Evolutionary conservation across 176 grass and related monocot species (phyloP).

Genomic region (Rhynchospora breviuscula): DNA sequence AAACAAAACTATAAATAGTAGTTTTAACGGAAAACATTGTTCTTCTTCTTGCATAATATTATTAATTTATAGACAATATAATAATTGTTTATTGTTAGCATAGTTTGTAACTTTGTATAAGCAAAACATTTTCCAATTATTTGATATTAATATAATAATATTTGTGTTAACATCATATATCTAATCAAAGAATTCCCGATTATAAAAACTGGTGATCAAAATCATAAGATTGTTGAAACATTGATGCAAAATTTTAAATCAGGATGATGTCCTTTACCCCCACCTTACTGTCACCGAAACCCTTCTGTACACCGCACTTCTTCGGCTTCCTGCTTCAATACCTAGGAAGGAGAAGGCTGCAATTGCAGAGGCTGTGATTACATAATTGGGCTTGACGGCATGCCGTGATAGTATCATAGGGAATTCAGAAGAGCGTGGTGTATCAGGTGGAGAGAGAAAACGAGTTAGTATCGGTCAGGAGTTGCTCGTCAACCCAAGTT

Average conservation of each 20-base stretch:
- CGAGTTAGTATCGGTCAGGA: constrained; percentile 52
- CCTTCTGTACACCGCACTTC: constrained; percentile 39
- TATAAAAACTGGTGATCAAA: not conserved
- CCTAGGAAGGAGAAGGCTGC: constrained; percentile 22
- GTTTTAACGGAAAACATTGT: no score
- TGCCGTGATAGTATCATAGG: constrained; percentile 42
- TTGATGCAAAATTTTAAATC: not conserved
- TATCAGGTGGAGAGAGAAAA: constrained; percentile 46
- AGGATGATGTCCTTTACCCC: constrained; percentile 44
- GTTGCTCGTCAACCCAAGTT: constrained; percentile 43
- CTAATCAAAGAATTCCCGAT: no score
- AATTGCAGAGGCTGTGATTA: constrained; percentile 26
- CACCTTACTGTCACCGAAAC: constrained; percentile 46
- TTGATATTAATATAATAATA: no score
- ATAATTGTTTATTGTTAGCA: no score
- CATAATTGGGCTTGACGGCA: constrained; percentile 28
- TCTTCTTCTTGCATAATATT: no score
- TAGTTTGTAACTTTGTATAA: no score
- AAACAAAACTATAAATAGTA: no score
- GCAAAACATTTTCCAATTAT: no score
- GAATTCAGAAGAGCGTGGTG: constrained; percentile 24
- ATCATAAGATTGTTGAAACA: no score
- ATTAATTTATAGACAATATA: no score
- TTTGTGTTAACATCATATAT: no score
- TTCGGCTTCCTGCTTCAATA: constrained; percentile 34